These are phyloP conservation scores for Fusarium albosuccineum DNA, from an alignment of 2,329 filamentous ascomycete genomes.

Conservation along the genomic window DNA sequence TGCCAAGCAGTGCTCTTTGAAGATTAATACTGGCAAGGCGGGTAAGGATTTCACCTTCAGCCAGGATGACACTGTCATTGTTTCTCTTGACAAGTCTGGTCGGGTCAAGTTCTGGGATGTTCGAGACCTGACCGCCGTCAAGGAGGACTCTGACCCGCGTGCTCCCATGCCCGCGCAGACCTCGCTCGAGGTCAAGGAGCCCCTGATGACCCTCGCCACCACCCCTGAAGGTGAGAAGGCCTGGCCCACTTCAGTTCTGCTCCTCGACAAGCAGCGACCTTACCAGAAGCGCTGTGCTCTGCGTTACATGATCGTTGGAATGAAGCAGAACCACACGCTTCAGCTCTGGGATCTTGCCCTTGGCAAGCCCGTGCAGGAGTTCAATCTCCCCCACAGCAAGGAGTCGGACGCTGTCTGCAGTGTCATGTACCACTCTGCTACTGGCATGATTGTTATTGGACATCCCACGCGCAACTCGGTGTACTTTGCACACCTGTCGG, in stretches of 20 bases:
- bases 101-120: constrained; percentile 99
- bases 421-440: constrained; percentile 91
- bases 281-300: constrained; percentile 91
- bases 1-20: constrained; percentile 86
- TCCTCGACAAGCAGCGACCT: constrained; percentile 95
- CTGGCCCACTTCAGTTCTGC: constrained; percentile 94
- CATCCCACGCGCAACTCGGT: constrained; percentile 97
- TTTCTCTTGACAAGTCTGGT: constrained; percentile 96
- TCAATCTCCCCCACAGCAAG: constrained; percentile 95
- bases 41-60: constrained; percentile 99
- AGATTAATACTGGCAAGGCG: constrained; percentile 97
- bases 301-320: constrained; percentile 95
- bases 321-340: constrained; percentile 99
- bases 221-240: constrained; percentile 92
- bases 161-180: constrained; percentile 67
- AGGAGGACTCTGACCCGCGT: constrained; percentile 64
- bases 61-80: constrained; percentile 93
- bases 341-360: constrained; percentile 98
- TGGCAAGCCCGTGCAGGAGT: constrained; percentile 94
- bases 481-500: constrained; percentile 96
- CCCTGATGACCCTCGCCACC: constrained; percentile 87
- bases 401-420: constrained; percentile 99
- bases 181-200: constrained; percentile 83
- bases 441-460: constrained; percentile 93
- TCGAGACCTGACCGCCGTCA: constrained; percentile 75